These are phyloP conservation scores for Saccharomyces eubayanus DNA, from an alignment of 805 yeast genomes.

Conservation along the genomic window DNA sequence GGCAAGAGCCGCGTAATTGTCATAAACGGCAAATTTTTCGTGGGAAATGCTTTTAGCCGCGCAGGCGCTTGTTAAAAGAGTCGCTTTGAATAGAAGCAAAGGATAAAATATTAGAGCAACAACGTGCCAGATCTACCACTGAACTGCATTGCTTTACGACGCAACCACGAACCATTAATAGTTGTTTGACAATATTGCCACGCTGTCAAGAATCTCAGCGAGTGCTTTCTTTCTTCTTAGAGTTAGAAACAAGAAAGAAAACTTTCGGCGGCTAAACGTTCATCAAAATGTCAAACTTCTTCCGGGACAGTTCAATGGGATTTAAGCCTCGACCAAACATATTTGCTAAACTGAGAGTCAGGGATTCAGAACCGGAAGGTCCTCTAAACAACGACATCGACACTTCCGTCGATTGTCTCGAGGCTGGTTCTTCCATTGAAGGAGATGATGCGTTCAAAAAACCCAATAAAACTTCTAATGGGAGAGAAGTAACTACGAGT, in stretches of 20 bases:
- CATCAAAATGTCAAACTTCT: slow-evolving; percentile 26
- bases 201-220: not conserved
- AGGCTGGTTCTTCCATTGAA: slow-evolving; percentile 17
- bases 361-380: slow-evolving; percentile 10
- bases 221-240: not conserved
- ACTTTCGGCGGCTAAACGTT: slow-evolving; percentile 18
- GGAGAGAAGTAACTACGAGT: not conserved
- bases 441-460: slow-evolving; percentile 8
- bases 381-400: not conserved
- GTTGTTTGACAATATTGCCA: not conserved
- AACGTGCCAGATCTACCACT: not conserved
- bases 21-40: not conserved
- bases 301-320: slow-evolving; percentile 24
- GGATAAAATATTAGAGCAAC: not conserved
- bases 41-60: not conserved
- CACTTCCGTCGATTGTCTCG: slow-evolving; percentile 7
- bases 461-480: not conserved
- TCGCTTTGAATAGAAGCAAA: not conserved
- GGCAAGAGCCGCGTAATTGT: not conserved
- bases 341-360: slow-evolving; percentile 23
- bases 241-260: not conserved
- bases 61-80: not conserved
- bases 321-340: slow-evolving; percentile 30
- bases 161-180: not conserved
- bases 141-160: not conserved